A percentile compares a stretch with the other conserved stretches of the same genome.
phyloP scores from a whole-genome alignment of 805 yeast genomes.

The Candida tibetensis region DNA sequence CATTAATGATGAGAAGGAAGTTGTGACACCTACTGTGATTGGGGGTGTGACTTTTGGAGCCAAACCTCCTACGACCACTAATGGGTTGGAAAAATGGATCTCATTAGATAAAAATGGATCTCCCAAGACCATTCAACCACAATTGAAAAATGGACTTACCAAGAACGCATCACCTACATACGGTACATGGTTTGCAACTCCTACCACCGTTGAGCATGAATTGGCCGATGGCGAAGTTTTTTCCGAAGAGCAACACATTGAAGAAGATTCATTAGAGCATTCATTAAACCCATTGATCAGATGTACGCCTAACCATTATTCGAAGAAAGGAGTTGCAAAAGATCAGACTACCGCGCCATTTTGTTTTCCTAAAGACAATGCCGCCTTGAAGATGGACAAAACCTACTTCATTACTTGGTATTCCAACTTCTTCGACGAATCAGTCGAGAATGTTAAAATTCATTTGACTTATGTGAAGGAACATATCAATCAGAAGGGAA shows the following conservation, averaged over 20 bases:
- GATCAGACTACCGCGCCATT: constrained; percentile 68
- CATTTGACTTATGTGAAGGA: constrained; percentile 69
- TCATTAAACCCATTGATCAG: constrained; percentile 74
- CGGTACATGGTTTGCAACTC: constrained; percentile 73
- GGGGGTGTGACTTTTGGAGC: constrained; percentile 63
- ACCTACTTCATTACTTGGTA: constrained; percentile 83
- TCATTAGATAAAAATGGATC: constrained; percentile 71
- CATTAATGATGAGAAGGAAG: constrained; percentile 52
- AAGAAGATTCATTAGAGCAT: constrained; percentile 74
- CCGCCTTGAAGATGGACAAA: constrained; percentile 53
- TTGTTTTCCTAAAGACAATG: constrained; percentile 72
- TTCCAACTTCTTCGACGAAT: constrained; percentile 56
- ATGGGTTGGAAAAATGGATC: constrained; percentile 78
- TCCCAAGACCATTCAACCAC: constrained; percentile 78
- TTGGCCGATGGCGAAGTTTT: constrained; percentile 59
- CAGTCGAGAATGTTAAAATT: constrained; percentile 58
- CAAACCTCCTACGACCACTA: constrained; percentile 68
- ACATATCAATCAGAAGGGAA: constrained; percentile 52
- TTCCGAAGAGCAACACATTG: constrained; percentile 52
- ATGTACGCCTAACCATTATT: constrained; percentile 79
- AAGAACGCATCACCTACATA: constrained; percentile 68
- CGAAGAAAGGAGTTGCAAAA: constrained; percentile 60
- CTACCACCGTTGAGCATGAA: constrained; percentile 67
- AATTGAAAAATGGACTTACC: constrained; percentile 68
- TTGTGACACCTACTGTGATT: constrained; percentile 62